Base-by-base conservation (phyloP, 2,329 filamentous ascomycete genomes). In the Fusarium sublunatum region DNA sequence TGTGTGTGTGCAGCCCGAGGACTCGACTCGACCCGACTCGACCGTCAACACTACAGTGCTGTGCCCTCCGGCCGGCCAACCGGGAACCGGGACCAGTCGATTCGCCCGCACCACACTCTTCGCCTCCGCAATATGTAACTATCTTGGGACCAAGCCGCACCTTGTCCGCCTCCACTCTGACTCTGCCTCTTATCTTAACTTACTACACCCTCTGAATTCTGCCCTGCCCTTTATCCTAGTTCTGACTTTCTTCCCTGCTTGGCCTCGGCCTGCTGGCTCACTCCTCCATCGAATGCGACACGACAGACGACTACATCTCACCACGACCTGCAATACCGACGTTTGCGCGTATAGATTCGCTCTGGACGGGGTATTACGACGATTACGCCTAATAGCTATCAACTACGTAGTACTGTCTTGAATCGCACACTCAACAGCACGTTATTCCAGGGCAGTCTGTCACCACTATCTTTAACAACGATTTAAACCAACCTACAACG, bases 81-180 rank as follows among this genome's bases (percentile, higher is more conserved):
- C 61, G 58, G 55, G 58, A 56, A 64, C 55, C 61, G 58, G 55
- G 58, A 56, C 53, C 45, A 57, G 57, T 69, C 64, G 61, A 70
- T 69, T 70, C 57, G 68, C 64, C 58, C 65, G 65, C 63, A 58
- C 43, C 50, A 64, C 56, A 49, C 52, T 51, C 61, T 57, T 70
- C 68, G 66, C 68, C 68, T 70, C 68, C 68, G 67, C 68, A 68
- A 71, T 70, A 19, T 19, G 19, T 19, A 34, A 34, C 31, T n/a
- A 70, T 70, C 68, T 70, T 70, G 68, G 58, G 67, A 70, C 63
- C 65, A 66, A 19, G 56, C 65, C 51, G 68, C 69, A 68, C 68
- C 64, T 68, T 60, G 63, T 62, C 58, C 42, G 35, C 62, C 55
- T 70, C 65, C 69, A 69, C 68, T 67, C 48, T 58, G 61, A 53